Conservation (phyloP, 306 rosid species). For the Luffa acutangula region DNA sequence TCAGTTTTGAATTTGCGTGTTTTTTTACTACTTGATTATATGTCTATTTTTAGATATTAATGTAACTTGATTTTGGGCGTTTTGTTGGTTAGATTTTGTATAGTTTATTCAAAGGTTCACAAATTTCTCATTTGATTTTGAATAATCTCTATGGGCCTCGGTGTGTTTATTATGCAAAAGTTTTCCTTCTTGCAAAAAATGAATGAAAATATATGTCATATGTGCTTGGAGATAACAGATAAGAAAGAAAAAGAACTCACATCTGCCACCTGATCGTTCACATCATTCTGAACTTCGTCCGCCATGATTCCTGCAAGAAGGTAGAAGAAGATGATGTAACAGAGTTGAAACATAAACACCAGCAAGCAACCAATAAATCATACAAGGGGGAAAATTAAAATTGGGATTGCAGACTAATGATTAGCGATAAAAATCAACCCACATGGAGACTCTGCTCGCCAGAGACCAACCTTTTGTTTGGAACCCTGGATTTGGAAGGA, state of each 20-base stretch:
- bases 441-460: neutral
- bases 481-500: too few species aligned
- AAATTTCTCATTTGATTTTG: neutral
- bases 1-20: neutral
- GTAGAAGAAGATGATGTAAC: neutral
- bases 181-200: too few species aligned
- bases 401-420: neutral
- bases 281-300: constrained; percentile 40
- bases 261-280: constrained; percentile 55
- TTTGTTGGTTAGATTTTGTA: neutral
- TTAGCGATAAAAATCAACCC: neutral
- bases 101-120: neutral
- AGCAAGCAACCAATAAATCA: neutral
- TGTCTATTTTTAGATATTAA: neutral
- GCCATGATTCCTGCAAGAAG: constrained; percentile 47
- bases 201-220: neutral
- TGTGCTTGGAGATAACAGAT: neutral
- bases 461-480: too few species aligned
- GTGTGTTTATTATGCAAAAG: neutral
- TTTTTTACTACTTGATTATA: neutral
- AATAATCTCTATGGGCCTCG: neutral
- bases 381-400: neutral
- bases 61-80: neutral
- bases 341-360: neutral
- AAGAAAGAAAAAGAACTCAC: constrained; percentile 22